Percentiles rank a stretch among this genome's conserved stretches.
Conservation (phyloP, 129 eudicot species). For the Cynara cardunculus region DNA sequence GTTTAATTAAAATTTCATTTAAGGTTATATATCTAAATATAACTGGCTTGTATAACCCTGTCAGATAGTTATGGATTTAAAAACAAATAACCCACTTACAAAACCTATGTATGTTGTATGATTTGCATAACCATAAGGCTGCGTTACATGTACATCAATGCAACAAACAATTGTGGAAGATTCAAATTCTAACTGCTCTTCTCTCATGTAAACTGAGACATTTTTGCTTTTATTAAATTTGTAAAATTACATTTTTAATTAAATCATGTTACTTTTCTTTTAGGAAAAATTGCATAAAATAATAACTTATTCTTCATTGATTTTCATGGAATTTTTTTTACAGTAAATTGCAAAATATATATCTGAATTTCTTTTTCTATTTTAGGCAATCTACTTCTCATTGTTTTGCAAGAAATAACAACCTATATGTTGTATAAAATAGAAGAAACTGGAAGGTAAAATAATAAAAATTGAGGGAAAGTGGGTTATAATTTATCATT, state of each 20-base stretch:
- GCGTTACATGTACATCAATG: background rate
- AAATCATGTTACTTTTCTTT: background rate
- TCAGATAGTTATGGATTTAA: background rate
- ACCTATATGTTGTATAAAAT: too few species aligned
- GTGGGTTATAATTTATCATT: too few species aligned
- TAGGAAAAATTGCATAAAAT: background rate
- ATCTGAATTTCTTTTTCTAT: background rate
- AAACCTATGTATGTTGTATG: background rate
- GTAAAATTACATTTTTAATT: too few species aligned
- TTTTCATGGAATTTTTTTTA: too few species aligned
- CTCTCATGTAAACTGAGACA: background rate
- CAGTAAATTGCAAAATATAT: too few species aligned
- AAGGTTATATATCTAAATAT: background rate
- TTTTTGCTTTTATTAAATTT: background rate
- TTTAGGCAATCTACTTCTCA: background rate
- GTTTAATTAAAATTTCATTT: too few species aligned
- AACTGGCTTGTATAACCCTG: too few species aligned
- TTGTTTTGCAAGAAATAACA: background rate
- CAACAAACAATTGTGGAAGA: background rate
- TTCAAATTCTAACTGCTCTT: background rate
- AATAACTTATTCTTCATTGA: too few species aligned
- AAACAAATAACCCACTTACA: background rate
- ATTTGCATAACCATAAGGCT: background rate
- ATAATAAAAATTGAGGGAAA: too few species aligned
- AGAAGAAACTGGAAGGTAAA: background rate